Percentiles rank a stretch among this genome's conserved stretches.
phyloP scores from a whole-genome alignment of 768 basidiomycete species.

The Aureoboletus auriporus region DNA sequence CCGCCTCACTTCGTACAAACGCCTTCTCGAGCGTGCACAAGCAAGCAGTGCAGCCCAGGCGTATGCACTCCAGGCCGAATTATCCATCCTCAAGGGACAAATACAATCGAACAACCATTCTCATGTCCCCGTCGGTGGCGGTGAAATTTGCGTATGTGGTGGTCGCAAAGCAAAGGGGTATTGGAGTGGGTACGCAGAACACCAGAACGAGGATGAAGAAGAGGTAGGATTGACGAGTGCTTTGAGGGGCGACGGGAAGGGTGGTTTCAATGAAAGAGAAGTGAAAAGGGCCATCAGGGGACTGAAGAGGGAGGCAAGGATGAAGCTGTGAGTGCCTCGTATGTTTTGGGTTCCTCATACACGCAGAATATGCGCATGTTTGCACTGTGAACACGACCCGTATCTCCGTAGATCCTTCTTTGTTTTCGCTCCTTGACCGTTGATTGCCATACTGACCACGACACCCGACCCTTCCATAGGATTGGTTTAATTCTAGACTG shows the following conservation, averaged over 20 bases:
- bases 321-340: constrained; percentile 58
- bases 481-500: constrained; percentile 29
- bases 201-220: constrained; percentile 43
- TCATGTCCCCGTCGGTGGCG: constrained; percentile 12
- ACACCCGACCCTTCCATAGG: constrained; percentile 2
- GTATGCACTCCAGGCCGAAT: constrained; percentile 81
- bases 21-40: constrained; percentile 77
- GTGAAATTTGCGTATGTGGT: constrained; percentile 49
- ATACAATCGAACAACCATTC: constrained; percentile 18
- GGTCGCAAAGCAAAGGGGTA: constrained; percentile 61
- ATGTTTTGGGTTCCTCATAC: neutral
- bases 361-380: neutral
- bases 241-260: constrained; percentile 42
- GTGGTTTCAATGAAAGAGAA: constrained; percentile 67
- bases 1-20: constrained; percentile 71
- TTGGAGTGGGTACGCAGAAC: constrained; percentile 62
- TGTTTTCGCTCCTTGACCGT: neutral
- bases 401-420: neutral
- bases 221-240: constrained; percentile 43
- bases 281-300: constrained; percentile 61
- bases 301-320: constrained; percentile 62
- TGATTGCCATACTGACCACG: constrained; percentile 5
- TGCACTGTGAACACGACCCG: neutral
- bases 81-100: constrained; percentile 57
- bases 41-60: constrained; percentile 76